These are phyloP conservation scores for Penicillium atrosanguineum DNA, from an alignment of 495 filamentous ascomycete genomes.

Conservation along the genomic window DNA sequence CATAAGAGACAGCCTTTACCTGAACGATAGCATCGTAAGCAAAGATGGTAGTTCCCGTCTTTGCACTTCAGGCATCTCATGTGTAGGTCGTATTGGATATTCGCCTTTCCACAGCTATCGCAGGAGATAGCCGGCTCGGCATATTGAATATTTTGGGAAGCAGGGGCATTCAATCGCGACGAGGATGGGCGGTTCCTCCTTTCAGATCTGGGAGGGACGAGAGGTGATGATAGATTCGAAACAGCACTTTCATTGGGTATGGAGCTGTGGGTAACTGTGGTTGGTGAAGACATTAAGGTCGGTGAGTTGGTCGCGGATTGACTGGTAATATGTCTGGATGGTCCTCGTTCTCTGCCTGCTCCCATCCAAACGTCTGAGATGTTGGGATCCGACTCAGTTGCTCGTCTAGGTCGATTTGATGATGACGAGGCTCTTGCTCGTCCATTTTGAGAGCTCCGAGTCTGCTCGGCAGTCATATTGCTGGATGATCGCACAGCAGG, in stretches of 20 bases:
- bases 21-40: conserved; percentile 70
- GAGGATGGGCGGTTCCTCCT: conserved; percentile 33
- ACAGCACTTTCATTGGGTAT: conserved; percentile 6
- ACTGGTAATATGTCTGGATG: conserved; percentile 17
- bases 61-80: conserved; percentile 71
- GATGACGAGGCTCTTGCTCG: conserved; percentile 27
- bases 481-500: conserved; percentile 41
- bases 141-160: conserved; percentile 47
- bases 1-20: conserved; percentile 75
- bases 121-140: conserved; percentile 72
- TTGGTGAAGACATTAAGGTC: conserved; percentile 9
- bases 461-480: conserved; percentile 39
- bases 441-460: conserved; percentile 27
- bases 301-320: conserved; percentile 25
- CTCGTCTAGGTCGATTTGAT: conserved; percentile 31
- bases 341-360: conserved; percentile 27
- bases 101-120: conserved; percentile 57
- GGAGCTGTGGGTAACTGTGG: conserved; percentile 4
- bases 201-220: conserved; percentile 24
- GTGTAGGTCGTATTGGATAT: conserved; percentile 80
- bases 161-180: conserved; percentile 30
- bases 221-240: conserved; percentile 15
- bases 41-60: conserved; percentile 71
- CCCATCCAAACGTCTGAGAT: conserved; percentile 31
- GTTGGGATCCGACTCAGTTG: conserved; percentile 38